Conservation (phyloP, 169 alveolate species). For the Plasmodium cynomolgi region DNA sequence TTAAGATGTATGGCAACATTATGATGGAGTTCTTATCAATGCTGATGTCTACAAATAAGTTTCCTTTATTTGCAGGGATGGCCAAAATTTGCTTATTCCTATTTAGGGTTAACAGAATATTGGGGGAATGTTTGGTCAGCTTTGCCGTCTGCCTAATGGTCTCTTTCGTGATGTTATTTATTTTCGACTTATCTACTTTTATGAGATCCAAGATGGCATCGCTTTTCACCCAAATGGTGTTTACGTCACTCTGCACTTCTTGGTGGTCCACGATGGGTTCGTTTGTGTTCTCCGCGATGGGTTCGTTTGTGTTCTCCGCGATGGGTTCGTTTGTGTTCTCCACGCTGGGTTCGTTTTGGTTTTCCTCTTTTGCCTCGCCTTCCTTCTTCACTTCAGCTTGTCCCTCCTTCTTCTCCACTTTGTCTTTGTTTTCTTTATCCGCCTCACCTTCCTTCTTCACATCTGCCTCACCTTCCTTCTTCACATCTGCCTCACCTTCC, state of each 20-base stretch:
- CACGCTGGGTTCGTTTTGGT: neutral
- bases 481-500: neutral
- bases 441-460: neutral
- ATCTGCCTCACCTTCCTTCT: neutral
- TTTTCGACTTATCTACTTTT: conserved; percentile 72
- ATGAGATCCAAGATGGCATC: conserved; percentile 70
- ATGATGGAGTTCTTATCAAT: conserved; percentile 74
- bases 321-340: neutral
- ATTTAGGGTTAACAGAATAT: conserved; percentile 62
- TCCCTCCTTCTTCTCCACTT: neutral
- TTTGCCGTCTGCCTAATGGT: conserved; percentile 66
- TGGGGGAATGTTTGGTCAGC: conserved; percentile 55
- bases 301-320: neutral
- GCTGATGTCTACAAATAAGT: conserved; percentile 60
- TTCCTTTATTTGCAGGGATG: conserved; percentile 71
- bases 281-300: neutral
- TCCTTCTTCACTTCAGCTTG: neutral
- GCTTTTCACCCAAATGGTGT: conserved; percentile 68
- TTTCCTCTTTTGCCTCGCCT: neutral
- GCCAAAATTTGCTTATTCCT: conserved; percentile 72
- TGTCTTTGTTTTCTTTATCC: neutral
- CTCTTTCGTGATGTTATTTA: conserved; percentile 60
- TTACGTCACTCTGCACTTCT: neutral
- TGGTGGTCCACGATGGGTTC: neutral
- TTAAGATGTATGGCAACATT: conserved; percentile 68